Conservation (phyloP, 208 protist genomes). For the Balamuthia mandrillaris region DNA sequence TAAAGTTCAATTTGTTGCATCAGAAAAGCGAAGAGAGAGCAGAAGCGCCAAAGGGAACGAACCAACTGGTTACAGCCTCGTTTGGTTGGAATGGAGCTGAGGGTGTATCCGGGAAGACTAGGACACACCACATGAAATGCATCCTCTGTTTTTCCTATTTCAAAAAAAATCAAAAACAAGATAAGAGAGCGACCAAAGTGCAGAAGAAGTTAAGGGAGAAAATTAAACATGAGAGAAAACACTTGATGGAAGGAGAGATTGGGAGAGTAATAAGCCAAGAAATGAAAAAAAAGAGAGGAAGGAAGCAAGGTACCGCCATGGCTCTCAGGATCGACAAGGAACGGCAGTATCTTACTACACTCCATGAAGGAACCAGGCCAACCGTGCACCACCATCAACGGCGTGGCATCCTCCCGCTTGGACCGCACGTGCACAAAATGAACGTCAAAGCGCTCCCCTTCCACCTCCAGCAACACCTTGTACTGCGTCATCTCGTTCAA, state of each 20-base stretch:
- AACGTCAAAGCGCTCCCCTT: background rate
- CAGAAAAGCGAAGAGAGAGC: too few relatives aligned
- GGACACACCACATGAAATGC: conserved; percentile 39
- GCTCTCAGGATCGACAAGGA: background rate
- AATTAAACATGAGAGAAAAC: background rate
- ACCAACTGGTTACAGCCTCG: too few relatives aligned
- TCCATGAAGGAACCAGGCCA: conserved; percentile 31
- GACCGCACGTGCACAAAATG: conserved; percentile 36
- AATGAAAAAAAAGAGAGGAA: background rate
- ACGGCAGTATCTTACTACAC: conserved; percentile 11
- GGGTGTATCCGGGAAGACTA: conserved; percentile 19
- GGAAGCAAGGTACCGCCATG: background rate
- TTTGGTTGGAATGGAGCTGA: too few relatives aligned
- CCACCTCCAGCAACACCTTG: background rate
- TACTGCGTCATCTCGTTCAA: conserved; percentile 1
- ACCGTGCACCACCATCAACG: conserved; percentile 3
- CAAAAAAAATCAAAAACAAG: background rate
- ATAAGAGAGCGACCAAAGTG: too few relatives aligned
- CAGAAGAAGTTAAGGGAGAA: too few relatives aligned
- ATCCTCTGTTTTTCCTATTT: background rate
- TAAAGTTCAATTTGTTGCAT: too few relatives aligned
- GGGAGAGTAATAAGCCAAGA: background rate
- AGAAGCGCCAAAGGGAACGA: too few relatives aligned
- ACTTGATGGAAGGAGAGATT: background rate
- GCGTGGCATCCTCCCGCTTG: background rate